Percentiles rank a stretch among this genome's conserved stretches.
These are phyloP conservation scores for Triticum aestivum DNA, from an alignment of 176 grass and related monocot genomes.

Conservation along the genomic window IWGSC_CS_RefSeq_v2.1 NC_057809.1:477353329-477353828, in stretches of 20 bases:
- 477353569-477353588: neutral
- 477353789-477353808: neutral
- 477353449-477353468: neutral
- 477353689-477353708: neutral
- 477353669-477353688: neutral
- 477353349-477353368: neutral
- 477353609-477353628: neutral
- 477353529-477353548: neutral
- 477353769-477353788: neutral
- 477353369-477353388: neutral
- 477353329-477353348: neutral
- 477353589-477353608: neutral
- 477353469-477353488: conserved; percentile 11
- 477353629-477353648: neutral
- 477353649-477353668: neutral
- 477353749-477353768: neutral
- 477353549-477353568: neutral
- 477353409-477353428: conserved; percentile 30
- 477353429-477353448: conserved; percentile 20
- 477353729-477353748: neutral
- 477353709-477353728: neutral
- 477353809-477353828: neutral
- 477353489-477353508: neutral
- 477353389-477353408: neutral
- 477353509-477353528: neutral